These are phyloP conservation scores for Amanita fuliginea DNA, from an alignment of 768 basidiomycete species.

Conservation along the genomic window DNA sequence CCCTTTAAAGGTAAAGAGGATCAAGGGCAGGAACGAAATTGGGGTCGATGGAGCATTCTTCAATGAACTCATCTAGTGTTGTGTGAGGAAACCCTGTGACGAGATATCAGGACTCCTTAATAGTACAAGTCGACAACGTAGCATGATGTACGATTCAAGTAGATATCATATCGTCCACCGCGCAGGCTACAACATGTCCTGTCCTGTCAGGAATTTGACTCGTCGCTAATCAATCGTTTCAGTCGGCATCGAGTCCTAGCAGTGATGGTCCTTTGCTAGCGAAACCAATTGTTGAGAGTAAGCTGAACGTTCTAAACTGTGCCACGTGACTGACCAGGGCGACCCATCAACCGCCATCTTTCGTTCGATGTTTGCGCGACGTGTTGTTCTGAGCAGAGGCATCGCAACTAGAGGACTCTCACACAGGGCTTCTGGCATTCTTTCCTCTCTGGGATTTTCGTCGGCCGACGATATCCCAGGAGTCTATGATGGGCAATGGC, in stretches of 20 bases:
- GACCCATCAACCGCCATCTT: neutral
- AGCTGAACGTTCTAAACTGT: too few relatives aligned
- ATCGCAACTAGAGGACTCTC: constrained; percentile 26
- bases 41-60: constrained; percentile 57
- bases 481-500: constrained; percentile 79
- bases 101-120: neutral
- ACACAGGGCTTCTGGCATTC: constrained; percentile 55
- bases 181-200: too few relatives aligned
- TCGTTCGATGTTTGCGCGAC: constrained; percentile 13
- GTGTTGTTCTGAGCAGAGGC: constrained; percentile 10
- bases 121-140: neutral
- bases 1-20: constrained; percentile 34
- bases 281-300: too few relatives aligned
- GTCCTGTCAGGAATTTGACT: too few relatives aligned
- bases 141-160: neutral
- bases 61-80: constrained; percentile 29
- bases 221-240: too few relatives aligned
- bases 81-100: constrained; percentile 1
- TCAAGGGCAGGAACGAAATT: constrained; percentile 50
- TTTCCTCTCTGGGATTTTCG: constrained; percentile 54
- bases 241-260: too few relatives aligned
- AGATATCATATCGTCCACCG: neutral
- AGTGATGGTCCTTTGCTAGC: too few relatives aligned
- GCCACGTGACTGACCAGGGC: too few relatives aligned
- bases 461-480: constrained; percentile 49